phyloP scores from a whole-genome alignment of 805 yeast genomes.

The Candida methanosorbosa region DNA sequence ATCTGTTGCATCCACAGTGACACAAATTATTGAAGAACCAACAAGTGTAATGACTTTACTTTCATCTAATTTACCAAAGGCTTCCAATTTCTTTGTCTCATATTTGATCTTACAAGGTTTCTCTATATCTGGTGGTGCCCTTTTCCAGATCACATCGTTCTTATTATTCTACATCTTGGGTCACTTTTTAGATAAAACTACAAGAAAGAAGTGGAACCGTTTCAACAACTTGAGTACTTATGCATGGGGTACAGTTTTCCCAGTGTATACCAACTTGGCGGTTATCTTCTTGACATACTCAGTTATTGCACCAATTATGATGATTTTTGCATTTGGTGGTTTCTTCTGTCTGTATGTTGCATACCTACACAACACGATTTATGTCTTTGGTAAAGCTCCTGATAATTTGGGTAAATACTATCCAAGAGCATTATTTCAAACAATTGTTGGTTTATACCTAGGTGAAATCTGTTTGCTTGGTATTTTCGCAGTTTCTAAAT shows the following conservation, averaged over 20 bases:
- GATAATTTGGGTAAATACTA: slow-evolving; percentile 79
- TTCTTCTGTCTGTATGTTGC: slow-evolving; percentile 70
- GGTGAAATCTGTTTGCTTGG: slow-evolving; percentile 86
- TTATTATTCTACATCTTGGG: slow-evolving; percentile 54
- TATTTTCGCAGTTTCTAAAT: slow-evolving; percentile 79
- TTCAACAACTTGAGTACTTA: slow-evolving; percentile 43
- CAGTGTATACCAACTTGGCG: slow-evolving; percentile 64
- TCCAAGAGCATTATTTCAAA: slow-evolving; percentile 83
- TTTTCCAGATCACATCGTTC: slow-evolving; percentile 53
- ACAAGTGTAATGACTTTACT: slow-evolving; percentile 46
- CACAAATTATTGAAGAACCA: slow-evolving; percentile 53
- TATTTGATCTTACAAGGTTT: slow-evolving; percentile 65
- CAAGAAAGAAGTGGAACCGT: slow-evolving; percentile 59
- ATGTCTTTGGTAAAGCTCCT: slow-evolving; percentile 56
- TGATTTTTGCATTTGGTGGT: slow-evolving; percentile 64
- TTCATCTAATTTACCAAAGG: slow-evolving; percentile 61
- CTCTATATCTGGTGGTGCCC: slow-evolving; percentile 53
- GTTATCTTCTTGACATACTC: slow-evolving; percentile 61
- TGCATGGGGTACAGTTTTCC: slow-evolving; percentile 72
- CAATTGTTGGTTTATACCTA: slow-evolving; percentile 78
- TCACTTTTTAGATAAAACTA: slow-evolving; percentile 47
- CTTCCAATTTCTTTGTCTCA: slow-evolving; percentile 66
- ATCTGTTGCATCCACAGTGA: slow-evolving; percentile 60
- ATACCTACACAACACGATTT: slow-evolving; percentile 67
- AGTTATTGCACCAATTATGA: slow-evolving; percentile 74